These are phyloP conservation scores for Fusarium verticillioides DNA, from an alignment of 2,329 filamentous ascomycete genomes.

Conservation along the genomic window DNA sequence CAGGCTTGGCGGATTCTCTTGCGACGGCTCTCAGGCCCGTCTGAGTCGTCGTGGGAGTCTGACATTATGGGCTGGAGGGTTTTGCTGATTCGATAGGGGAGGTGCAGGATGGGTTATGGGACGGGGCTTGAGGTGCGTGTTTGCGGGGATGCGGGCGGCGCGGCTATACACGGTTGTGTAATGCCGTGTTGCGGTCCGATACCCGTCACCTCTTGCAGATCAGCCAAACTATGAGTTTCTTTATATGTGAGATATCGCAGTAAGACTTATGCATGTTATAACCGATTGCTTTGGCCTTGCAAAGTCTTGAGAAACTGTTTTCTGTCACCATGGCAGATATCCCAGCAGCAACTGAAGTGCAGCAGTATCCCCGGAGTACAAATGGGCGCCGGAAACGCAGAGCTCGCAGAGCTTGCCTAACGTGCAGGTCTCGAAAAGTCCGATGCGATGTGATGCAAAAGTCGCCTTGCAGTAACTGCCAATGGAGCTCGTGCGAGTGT, in stretches of 20 bases:
- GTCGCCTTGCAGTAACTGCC: slow-evolving; percentile 13
- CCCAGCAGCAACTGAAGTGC: neutral
- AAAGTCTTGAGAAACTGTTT: no score
- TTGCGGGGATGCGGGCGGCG: neutral
- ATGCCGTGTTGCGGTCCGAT: neutral
- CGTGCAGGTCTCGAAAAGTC: slow-evolving; percentile 9
- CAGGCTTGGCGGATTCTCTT: slow-evolving; percentile 24
- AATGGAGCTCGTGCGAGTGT: slow-evolving; percentile 5
- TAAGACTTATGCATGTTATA: rapidly evolving
- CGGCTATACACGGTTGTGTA: slow-evolving; percentile 18
- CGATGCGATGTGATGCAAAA: slow-evolving; percentile 11
- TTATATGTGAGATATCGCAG: neutral
- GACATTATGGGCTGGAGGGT: neutral
- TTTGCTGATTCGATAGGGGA: neutral
- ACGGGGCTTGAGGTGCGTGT: neutral
- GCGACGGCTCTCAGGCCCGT: slow-evolving; percentile 13
- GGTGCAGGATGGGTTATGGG: neutral
- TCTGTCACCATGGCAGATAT: neutral
- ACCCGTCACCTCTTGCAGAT: neutral
- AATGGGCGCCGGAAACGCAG: neutral
- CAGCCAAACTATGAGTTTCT: neutral
- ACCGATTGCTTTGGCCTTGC: rapidly evolving
- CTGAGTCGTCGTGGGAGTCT: slow-evolving; percentile 9
- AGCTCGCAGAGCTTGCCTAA: slow-evolving; percentile 2
- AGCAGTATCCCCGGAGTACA: neutral